A percentile compares a stretch with the other conserved stretches of the same genome.
Conservation (phyloP, 257 asterid species). For the Rubia yunnanensis region DNA sequence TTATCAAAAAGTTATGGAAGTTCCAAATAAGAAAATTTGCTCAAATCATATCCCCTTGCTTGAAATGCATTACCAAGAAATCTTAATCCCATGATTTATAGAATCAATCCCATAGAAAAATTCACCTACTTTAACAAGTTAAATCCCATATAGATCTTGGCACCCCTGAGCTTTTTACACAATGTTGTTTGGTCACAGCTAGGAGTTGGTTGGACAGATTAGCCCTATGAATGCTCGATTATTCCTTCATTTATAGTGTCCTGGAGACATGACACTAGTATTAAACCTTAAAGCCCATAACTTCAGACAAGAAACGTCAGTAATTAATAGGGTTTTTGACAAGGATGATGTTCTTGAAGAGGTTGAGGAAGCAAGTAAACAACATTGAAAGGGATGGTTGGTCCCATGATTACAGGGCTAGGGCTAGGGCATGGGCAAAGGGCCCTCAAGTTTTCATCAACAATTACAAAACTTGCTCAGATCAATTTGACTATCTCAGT, state of each 20-base stretch:
- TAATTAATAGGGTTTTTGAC: neutral
- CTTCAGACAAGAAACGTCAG: slow-evolving; percentile 4
- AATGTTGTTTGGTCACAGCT: slow-evolving; percentile 1
- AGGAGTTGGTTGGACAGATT: neutral
- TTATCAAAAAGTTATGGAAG: too few species aligned
- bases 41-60: neutral
- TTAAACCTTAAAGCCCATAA: neutral
- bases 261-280: neutral
- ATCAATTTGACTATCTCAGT: slow-evolving; percentile 10
- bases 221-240: neutral
- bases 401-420: slow-evolving; percentile 3
- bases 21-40: neutral
- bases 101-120: neutral
- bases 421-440: slow-evolving; percentile 4
- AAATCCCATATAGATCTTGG: neutral
- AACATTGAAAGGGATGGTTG: slow-evolving; percentile 5
- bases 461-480: slow-evolving; percentile 3
- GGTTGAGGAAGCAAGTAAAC: slow-evolving; percentile 2
- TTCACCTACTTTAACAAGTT: neutral
- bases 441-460: neutral
- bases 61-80: neutral
- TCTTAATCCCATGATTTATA: neutral
- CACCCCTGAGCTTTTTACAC: neutral
- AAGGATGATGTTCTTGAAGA: neutral
- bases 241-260: neutral